These are phyloP conservation scores for Ceratobasidium theobromae DNA, from an alignment of 1,284 basidiomycete genomes.

Conservation along the genomic window DNA sequence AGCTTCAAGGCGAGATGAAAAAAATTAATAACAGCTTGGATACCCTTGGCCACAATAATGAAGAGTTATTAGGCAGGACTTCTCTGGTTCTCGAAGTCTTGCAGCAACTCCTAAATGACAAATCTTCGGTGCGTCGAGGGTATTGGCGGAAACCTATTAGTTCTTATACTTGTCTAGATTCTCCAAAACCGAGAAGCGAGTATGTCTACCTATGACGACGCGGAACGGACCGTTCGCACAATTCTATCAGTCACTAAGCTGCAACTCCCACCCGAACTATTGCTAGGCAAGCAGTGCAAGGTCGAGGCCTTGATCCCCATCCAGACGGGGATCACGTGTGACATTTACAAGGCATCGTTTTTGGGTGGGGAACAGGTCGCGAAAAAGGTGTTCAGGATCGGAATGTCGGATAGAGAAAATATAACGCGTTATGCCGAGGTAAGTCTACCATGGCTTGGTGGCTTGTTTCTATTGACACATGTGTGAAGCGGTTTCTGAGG, in stretches of 20 bases:
- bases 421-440: conserved; percentile 8
- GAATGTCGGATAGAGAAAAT: background rate
- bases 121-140: background rate
- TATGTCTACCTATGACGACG: background rate
- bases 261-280: conserved; percentile 4
- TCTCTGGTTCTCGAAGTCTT: background rate
- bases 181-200: background rate
- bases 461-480: background rate
- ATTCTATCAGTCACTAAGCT: conserved; percentile 6
- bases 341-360: background rate
- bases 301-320: background rate
- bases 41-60: background rate
- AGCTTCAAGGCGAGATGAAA: background rate
- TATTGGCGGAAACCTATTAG: background rate
- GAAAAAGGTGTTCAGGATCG: conserved; percentile 22
- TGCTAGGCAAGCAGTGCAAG: conserved; percentile 5
- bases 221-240: background rate
- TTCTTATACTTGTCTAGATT: background rate
- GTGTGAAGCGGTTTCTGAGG: background rate
- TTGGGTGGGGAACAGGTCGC: conserved; percentile 14
- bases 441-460: background rate
- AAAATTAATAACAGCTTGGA: background rate
- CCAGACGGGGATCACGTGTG: background rate
- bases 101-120: background rate
- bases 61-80: background rate